Conservation (phyloP, 768 basidiomycete genomes). For the Dendrothele bispora region DNA sequence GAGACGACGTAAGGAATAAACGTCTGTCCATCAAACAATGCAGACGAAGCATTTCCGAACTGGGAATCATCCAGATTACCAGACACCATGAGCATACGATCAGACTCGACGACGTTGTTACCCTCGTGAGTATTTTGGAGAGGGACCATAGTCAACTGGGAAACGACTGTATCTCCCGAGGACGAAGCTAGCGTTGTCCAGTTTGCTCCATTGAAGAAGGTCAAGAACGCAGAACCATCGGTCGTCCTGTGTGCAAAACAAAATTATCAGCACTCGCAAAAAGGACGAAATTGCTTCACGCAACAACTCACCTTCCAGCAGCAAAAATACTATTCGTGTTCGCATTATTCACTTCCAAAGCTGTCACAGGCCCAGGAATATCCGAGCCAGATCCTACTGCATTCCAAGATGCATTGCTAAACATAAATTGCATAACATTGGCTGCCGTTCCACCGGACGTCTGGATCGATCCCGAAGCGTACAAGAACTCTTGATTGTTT, state of each 20-base stretch:
- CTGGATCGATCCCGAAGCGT: constrained; percentile 80
- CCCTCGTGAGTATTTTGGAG: constrained; percentile 71
- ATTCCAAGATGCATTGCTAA: constrained; percentile 75
- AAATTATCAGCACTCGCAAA: constrained; percentile 4
- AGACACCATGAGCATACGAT: constrained; percentile 90
- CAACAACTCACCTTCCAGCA: constrained; percentile 73
- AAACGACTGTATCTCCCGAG: constrained; percentile 53
- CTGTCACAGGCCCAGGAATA: constrained; percentile 89
- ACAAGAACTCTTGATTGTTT: constrained; percentile 60
- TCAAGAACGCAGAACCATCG: constrained; percentile 69
- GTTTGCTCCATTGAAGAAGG: constrained; percentile 78
- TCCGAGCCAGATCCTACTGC: constrained; percentile 56
- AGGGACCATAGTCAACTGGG: constrained; percentile 90
- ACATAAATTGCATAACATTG: constrained; percentile 73
- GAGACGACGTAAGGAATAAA: constrained; percentile 85
- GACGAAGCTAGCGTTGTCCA: constrained; percentile 71
- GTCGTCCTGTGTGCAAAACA: constrained; percentile 41
- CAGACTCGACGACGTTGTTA: constrained; percentile 72
- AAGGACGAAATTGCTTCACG: not conserved
- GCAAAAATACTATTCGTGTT: constrained; percentile 87
- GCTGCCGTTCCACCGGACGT: constrained; percentile 61
- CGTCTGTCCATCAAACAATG: constrained; percentile 81
- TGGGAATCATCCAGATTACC: constrained; percentile 69
- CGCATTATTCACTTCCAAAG: constrained; percentile 79
- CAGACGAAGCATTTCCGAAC: constrained; percentile 80